Evolutionary conservation across 345 rosid species (phyloP).

Genomic region (Hypericum perforatum): DNA sequence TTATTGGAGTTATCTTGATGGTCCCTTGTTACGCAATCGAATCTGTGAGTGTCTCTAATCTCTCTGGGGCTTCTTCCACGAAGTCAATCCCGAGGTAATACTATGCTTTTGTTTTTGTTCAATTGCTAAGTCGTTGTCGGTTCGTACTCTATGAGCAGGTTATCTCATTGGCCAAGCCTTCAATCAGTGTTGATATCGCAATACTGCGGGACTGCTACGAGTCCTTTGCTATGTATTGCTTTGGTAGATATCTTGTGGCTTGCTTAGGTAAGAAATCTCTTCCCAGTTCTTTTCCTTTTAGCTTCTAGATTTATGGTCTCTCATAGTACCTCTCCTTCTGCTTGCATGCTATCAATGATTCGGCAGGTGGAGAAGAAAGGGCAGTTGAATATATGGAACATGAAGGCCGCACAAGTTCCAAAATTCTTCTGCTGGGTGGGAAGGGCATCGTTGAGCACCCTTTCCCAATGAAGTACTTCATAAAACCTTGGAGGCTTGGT

Average conservation of each 20-base stretch:
- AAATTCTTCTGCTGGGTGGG: conserved; percentile 60
- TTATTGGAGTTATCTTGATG: conserved; percentile 96
- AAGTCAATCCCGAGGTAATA: no score
- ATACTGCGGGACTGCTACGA: conserved; percentile 96
- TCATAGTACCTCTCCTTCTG: no score
- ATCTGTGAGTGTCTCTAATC: conserved; percentile 45
- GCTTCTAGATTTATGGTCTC: no score
- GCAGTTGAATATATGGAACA: conserved; percentile 85
- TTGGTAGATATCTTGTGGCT: conserved; percentile 95
- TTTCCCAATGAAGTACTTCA: conserved; percentile 72
- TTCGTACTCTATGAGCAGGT: conserved; percentile 36
- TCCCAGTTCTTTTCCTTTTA: conserved; percentile 1
- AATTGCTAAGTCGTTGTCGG: no score
- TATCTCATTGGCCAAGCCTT: conserved; percentile 78
- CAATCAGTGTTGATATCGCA: conserved; percentile 80
- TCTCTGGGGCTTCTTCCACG: not conserved
- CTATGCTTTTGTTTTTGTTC: no score
- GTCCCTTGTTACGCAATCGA: conserved; percentile 93
- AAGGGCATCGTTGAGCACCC: conserved; percentile 67
- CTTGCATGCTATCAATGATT: no score
- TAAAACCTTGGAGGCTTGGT: conserved; percentile 91
- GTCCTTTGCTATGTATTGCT: conserved; percentile 99
- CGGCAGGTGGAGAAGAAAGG: conserved; percentile 80
- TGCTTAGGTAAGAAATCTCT: conserved; percentile 68
- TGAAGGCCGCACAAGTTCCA: conserved; percentile 54